phyloP scores from a whole-genome alignment of 805 yeast genomes.

The Suhomyces faveliae region DNA sequence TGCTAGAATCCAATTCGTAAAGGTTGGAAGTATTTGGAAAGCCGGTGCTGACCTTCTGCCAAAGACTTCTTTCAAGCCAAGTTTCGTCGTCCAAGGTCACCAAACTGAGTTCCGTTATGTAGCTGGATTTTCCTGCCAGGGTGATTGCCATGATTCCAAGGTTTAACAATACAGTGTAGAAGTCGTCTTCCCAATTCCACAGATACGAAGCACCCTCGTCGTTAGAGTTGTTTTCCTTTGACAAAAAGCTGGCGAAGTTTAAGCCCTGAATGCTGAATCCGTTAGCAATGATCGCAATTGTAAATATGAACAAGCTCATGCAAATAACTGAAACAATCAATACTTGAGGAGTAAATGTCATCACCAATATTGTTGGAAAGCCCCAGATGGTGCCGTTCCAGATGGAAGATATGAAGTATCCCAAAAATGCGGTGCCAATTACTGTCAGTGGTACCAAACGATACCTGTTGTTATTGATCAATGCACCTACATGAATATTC shows the following conservation, averaged over 20 bases:
- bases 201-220: slow-evolving; percentile 21
- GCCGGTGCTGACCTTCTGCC: slow-evolving; percentile 9
- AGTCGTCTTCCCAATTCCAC: slow-evolving; percentile 49
- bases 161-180: slow-evolving; percentile 58
- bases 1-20: background rate
- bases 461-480: slow-evolving; percentile 50
- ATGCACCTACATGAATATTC: slow-evolving; percentile 60
- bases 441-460: slow-evolving; percentile 63
- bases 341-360: slow-evolving; percentile 69
- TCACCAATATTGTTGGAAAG: slow-evolving; percentile 55
- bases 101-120: slow-evolving; percentile 55
- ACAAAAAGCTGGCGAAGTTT: slow-evolving; percentile 35
- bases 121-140: slow-evolving; percentile 66
- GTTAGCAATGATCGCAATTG: slow-evolving; percentile 58
- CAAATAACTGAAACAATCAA: slow-evolving; percentile 49
- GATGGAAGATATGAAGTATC: slow-evolving; percentile 40
- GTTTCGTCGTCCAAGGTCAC: slow-evolving; percentile 51
- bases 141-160: slow-evolving; percentile 62
- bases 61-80: slow-evolving; percentile 47
- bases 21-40: background rate
- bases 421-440: slow-evolving; percentile 53
- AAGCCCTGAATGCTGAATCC: slow-evolving; percentile 38
- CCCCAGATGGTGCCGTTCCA: slow-evolving; percentile 39
- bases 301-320: slow-evolving; percentile 53
- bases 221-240: slow-evolving; percentile 12